These are phyloP conservation scores for Ploettnerulaceae sp. DNA, from an alignment of 2,329 filamentous ascomycete genomes.

Conservation along the genomic window DNA sequence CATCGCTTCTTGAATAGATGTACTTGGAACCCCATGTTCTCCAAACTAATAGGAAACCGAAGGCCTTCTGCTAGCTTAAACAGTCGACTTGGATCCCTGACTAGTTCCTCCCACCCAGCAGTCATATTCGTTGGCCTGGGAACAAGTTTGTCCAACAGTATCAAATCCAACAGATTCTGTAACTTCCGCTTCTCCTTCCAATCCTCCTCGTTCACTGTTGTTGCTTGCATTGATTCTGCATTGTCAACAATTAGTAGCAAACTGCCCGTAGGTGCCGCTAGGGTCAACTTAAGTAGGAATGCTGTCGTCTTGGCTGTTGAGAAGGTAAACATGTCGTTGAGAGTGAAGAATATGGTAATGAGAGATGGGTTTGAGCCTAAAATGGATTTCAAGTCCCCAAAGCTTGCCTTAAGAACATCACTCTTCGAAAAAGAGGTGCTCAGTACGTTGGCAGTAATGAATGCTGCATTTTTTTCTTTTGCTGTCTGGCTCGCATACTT, in stretches of 20 bases:
- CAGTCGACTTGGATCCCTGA: conserved; percentile 73
- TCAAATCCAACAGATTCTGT: conserved; percentile 78
- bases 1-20: conserved; percentile 59
- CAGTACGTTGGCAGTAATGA: conserved; percentile 40
- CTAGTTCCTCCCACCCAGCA: conserved; percentile 68
- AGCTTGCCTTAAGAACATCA: conserved; percentile 43
- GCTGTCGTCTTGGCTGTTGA: conserved; percentile 66
- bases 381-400: conserved; percentile 30
- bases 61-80: conserved; percentile 65
- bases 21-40: conserved; percentile 91
- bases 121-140: conserved; percentile 30
- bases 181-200: conserved; percentile 61
- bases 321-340: conserved; percentile 84
- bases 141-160: conserved; percentile 49
- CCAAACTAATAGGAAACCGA: conserved; percentile 74
- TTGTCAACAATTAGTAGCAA: conserved; percentile 82
- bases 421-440: conserved; percentile 40
- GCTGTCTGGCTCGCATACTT: conserved; percentile 45
- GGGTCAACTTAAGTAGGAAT: conserved; percentile 65
- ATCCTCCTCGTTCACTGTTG: conserved; percentile 64
- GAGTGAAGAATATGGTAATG: conserved; percentile 81
- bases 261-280: conserved; percentile 50
- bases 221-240: conserved; percentile 80
- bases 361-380: conserved; percentile 42
- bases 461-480: conserved; percentile 39